Base-by-base conservation (phyloP, 2,329 filamentous ascomycete genomes). In the Lecanoromycetidae sp. region DNA sequence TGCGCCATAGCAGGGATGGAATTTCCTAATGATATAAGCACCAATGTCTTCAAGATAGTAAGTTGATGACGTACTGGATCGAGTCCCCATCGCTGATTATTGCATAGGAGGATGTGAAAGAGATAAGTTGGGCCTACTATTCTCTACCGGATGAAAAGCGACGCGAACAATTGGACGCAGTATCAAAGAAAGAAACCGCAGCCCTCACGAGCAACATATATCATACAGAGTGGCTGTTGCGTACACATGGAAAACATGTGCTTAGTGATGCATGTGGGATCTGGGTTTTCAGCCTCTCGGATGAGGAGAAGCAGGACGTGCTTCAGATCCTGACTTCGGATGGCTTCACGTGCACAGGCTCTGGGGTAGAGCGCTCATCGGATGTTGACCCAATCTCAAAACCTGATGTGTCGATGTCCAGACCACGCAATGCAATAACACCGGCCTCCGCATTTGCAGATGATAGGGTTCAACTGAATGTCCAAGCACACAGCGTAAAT, bases 31-130 rank as follows among this genome's bases (percentile, higher is more conserved):
- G 35, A 51, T 19, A 15, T 48, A 38, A 26, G 20, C 13, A 51
- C 44, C 17, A 51, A 51, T 36, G 46, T 37, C 19, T 47, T 43
- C 40, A 20, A n/a, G 12, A 33, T 48, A 36, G 49, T 48, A 27
- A 41, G 49, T 48, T 3, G 6, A n/a, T 9, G 15, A 35, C 10
- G 13, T 9, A 4, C 20, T 27, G 5, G n/a, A n/a, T 5, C 12
- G 10, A 44, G 8, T 10, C 17, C 8, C 3, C 13, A 1, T 15
- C 5, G 12, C 34, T 41, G 9, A 36, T 13, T 6, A 7, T n/a
- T 9, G 12, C 29, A 4, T 27, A 41, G 37, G 38, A 47, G 8
- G 48, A 47, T 26, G 29, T 47, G 1, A 35, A 47, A 12, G 44
- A 47, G n/a, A 29, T 47, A 27, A 26, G 27, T 25, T 47, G 44